Base-by-base conservation (phyloP, 192 early-diverging fungal species). In the Allomyces javanicus region DNA sequence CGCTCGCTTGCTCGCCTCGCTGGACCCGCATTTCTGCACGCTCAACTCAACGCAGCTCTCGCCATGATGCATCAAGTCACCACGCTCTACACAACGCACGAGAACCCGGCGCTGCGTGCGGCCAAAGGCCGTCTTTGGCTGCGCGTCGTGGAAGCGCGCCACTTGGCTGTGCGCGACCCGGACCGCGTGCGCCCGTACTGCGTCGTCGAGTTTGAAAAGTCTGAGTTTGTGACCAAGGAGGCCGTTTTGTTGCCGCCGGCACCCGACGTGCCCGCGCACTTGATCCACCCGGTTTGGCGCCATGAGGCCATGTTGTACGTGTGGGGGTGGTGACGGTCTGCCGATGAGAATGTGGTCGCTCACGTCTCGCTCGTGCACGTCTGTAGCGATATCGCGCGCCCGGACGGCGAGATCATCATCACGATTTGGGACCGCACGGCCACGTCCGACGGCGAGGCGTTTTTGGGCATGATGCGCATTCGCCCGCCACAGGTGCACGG, bases 191-290 rank as follows among this genome's bases (percentile, higher is more conserved):
- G 71, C 43, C 79, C 78, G 12, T 81, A 81, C 64, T 80, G 78
- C 66, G 79, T 81, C 27, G 79, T 81, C 40, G 79, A 81, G 62
- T 81, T 81, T 65, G 79, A 81, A 80, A 78, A n/a, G 71, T 80
- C 76, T 65, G 77, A 81, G 70, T 76, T 81, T 25, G 78, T 81
- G 19, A 80, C 79, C 2, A 62, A 70, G 40, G 79, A 81, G 67
- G 77, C 75, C 27, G 19, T 77, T 24, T 24, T 50, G 44, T 68
- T 10, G 67, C 50, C 50, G 21, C 50, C 50, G 21, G 50, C 12
- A 58, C 50, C 17, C 50, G 50, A 21, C 50, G 50, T 58, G 50
- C 50, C 50, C 33, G 33, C 33, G 33, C 33, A 40, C 33, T 40
- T 40, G 33, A 40, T 76, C 24, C 74, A 61, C 45, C 68, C 79